Evolutionary conservation across 2,329 filamentous ascomycete genomes (phyloP), one percentile per base, ranked within the genome.

Genomic region (Clonostachys rhizophaga): DNA sequence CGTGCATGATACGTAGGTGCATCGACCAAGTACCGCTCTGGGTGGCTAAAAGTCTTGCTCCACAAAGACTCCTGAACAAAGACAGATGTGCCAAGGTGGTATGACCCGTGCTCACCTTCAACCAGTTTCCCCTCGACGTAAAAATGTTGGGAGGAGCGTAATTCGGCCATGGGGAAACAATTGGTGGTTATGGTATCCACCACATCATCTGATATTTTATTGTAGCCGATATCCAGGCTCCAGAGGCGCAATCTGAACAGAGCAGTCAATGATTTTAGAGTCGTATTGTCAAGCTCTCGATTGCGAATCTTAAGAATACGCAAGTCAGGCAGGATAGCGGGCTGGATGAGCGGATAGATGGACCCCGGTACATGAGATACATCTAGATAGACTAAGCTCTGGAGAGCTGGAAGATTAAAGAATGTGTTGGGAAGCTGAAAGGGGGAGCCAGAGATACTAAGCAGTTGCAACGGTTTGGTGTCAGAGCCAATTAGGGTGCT

Each of bases 201-300:
- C 5, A 63, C 53, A 3, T 36, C 53, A 53, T 83, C 79, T 0
- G 70, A 74, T 10, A 84, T 55, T 11, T 65, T 68, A 52, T 84
- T 85, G 6, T 69, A 46, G 36, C 69, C 65, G 1, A 84, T 44
- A 50, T 84, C 79, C 5, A 84, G 56, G 53, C 79, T 81, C 79
- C 80, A 84, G 11, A 84, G 58, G 30, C 66, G 71, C 11, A 6
- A 58, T 51, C 49, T 56, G 52, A 55, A 76, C 54, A 39, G 71
- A 51, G 4, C 58, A 40, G 51, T 39, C 1, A 61, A 47, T 3
- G 67, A 60, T 3, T 64, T 59, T 5, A 64, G 48, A 3, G 50
- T 52, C 2, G 47, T 46, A 48, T 78, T 68, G 18, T 74, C 70
- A 18, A 83, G 54, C 49, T 75, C 70, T 18, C 75, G 67, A 3